Percentiles rank a stretch among this genome's conserved stretches.
Conservation (phyloP, 139 green algal genomes). For the Haematococcus lacustris region DNA sequence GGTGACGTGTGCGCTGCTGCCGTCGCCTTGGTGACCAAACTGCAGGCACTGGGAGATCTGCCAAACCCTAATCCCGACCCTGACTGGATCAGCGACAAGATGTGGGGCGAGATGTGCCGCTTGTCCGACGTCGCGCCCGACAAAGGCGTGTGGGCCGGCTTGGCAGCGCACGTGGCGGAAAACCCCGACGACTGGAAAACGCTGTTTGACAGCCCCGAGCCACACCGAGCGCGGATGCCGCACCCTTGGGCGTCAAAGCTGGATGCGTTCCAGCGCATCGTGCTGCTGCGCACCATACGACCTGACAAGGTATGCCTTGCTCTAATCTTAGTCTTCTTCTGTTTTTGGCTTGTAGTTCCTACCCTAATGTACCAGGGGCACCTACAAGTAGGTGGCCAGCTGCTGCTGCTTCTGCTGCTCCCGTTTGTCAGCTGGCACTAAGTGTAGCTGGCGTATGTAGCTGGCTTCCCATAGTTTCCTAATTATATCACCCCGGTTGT, state of each 20-base stretch:
- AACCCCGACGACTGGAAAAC: constrained; percentile 34
- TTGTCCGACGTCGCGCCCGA: constrained; percentile 36
- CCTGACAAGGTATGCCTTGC: constrained; percentile 37
- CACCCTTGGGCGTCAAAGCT: constrained; percentile 40
- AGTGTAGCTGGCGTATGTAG: no score
- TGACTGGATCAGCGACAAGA: constrained; percentile 51
- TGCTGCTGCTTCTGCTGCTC: no score
- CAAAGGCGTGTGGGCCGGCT: constrained; percentile 21
- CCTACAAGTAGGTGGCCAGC: no score
- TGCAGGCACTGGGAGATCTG: constrained; percentile 44
- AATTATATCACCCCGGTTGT: no score
- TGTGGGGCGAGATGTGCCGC: constrained; percentile 63
- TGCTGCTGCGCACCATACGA: constrained; percentile 52
- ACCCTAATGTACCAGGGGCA: no score
- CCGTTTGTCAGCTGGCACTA: no score
- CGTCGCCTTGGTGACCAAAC: no score
- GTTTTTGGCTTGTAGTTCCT: no score
- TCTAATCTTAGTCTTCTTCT: no score
- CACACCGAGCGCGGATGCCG: constrained; percentile 44
- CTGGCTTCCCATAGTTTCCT: no score
- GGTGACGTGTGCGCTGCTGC: no score
- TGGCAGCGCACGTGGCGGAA: constrained; percentile 26
- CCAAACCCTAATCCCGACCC: constrained; percentile 48
- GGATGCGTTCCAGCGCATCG: constrained; percentile 57
- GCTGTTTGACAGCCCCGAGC: constrained; percentile 54